Conservation (phyloP, 371 early-diverging fungal species). For the Rhizopus microsporus region DNA sequence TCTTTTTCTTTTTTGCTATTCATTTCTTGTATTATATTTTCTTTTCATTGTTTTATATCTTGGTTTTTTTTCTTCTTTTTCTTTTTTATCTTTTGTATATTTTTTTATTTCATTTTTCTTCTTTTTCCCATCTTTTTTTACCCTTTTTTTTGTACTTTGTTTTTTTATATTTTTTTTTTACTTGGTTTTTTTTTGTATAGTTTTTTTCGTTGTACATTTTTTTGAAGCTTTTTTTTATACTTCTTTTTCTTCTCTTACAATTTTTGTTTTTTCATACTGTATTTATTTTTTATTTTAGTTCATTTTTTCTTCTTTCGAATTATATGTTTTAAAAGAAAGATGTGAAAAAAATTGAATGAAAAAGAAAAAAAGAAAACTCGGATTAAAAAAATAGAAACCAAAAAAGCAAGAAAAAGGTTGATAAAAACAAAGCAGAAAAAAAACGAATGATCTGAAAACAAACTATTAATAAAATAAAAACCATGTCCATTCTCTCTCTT, state of each 20-base stretch:
- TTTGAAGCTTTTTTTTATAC: not conserved
- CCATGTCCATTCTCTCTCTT: no score
- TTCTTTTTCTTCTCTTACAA: not conserved
- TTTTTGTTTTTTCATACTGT: not conserved
- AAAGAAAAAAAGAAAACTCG: not conserved
- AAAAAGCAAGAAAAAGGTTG: not conserved
- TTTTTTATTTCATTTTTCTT: constrained; percentile 13
- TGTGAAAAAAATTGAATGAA: not conserved
- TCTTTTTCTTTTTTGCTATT: not conserved
- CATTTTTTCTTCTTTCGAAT: constrained; percentile 3
- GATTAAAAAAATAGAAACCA: not conserved
- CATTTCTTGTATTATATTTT: constrained; percentile 14
- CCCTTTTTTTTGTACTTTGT: constrained; percentile 9
- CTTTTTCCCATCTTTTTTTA: constrained; percentile 14
- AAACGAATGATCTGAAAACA: not conserved
- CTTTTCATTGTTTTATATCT: constrained; percentile 5
- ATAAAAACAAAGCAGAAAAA: not conserved
- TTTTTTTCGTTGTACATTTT: constrained; percentile 3
- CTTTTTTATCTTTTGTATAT: not conserved
- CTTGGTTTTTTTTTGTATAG: constrained; percentile 4
- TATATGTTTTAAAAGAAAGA: not conserved
- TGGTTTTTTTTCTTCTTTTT: constrained; percentile 6
- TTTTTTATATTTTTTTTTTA: constrained; percentile 8
- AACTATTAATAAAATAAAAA: no score
- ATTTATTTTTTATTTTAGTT: not conserved